A percentile compares a stretch with the other conserved stretches of the same genome.
Evolutionary conservation across 345 rosid species (phyloP).

Genomic region (Salix caprea): DNA sequence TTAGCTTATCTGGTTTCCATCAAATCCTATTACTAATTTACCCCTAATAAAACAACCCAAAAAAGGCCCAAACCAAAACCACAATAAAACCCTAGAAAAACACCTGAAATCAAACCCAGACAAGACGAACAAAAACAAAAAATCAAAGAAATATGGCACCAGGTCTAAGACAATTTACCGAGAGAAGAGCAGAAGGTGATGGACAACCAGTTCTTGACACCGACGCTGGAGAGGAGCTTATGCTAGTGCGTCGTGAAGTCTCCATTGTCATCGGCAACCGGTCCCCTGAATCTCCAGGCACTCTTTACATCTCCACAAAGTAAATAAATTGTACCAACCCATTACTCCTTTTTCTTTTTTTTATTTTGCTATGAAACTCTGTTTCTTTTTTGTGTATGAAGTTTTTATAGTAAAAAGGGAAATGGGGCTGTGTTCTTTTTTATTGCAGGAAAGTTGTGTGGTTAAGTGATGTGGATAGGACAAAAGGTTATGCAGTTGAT

Average conservation of each 20-base stretch:
- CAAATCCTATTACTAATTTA: not conserved
- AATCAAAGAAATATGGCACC: constrained; percentile 36
- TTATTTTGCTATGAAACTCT: not conserved
- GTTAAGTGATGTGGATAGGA: constrained; percentile 69
- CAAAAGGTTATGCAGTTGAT: constrained; percentile 80
- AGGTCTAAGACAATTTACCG: constrained; percentile 66
- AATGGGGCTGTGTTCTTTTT: not conserved
- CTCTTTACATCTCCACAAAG: constrained; percentile 82
- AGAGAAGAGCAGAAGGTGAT: constrained; percentile 45
- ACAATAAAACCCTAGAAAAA: not conserved
- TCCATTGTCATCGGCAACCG: constrained; percentile 64
- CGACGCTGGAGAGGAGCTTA: constrained; percentile 67
- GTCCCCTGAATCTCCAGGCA: constrained; percentile 68
- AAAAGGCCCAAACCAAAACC: not conserved
- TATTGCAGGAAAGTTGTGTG: constrained; percentile 71
- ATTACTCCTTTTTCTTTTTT: not conserved
- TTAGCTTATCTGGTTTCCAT: not conserved
- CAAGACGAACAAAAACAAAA: not conserved
- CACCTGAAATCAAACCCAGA: not conserved
- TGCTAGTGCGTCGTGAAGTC: constrained; percentile 67
- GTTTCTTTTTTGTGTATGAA: not conserved
- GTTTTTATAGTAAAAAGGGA: not conserved
- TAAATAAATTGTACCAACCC: constrained; percentile 4
- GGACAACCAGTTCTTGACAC: constrained; percentile 65
- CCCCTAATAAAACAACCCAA: not conserved